A percentile compares a stretch with the other conserved stretches of the same genome.
phyloP scores from a whole-genome alignment of 768 basidiomycete genomes.

The Russula dissimulans region DNA sequence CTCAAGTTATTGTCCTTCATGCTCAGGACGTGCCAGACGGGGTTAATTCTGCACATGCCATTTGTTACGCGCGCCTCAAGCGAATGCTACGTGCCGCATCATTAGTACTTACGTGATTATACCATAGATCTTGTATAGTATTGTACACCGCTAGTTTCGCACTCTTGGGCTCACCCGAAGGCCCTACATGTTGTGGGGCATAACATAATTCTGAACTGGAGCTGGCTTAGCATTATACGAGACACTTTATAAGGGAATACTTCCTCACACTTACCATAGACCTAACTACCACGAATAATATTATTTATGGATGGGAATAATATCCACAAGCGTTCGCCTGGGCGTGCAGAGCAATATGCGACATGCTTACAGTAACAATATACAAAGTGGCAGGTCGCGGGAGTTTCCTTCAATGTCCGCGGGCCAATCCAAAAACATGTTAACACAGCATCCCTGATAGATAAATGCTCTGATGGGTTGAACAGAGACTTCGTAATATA shows the following conservation, averaged over 20 bases:
- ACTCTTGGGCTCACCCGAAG: neutral
- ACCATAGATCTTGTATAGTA: constrained; percentile 14
- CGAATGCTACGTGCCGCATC: neutral
- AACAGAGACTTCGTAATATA: too few relatives aligned
- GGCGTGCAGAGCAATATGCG: too few relatives aligned
- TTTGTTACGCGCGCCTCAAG: neutral
- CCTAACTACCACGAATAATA: too few relatives aligned
- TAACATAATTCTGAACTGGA: neutral
- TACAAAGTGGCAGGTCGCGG: too few relatives aligned
- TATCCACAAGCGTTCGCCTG: too few relatives aligned
- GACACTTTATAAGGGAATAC: neutral
- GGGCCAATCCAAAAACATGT: too few relatives aligned
- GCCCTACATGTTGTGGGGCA: neutral
- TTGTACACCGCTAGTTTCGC: constrained; percentile 10
- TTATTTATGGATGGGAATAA: too few relatives aligned
- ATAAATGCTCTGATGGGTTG: too few relatives aligned
- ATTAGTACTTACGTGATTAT: constrained; percentile 9
- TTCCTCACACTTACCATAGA: neutral
- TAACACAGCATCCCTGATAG: too few relatives aligned
- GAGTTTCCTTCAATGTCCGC: too few relatives aligned
- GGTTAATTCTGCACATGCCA: neutral
- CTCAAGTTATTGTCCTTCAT: constrained; percentile 13
- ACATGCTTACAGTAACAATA: too few relatives aligned
- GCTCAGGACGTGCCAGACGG: constrained; percentile 7
- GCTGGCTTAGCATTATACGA: neutral